Evolutionary conservation across 371 early-diverging fungal genomes (phyloP), one percentile per base, ranked within the genome.

Genomic region (Mucor mucedo): DNA sequence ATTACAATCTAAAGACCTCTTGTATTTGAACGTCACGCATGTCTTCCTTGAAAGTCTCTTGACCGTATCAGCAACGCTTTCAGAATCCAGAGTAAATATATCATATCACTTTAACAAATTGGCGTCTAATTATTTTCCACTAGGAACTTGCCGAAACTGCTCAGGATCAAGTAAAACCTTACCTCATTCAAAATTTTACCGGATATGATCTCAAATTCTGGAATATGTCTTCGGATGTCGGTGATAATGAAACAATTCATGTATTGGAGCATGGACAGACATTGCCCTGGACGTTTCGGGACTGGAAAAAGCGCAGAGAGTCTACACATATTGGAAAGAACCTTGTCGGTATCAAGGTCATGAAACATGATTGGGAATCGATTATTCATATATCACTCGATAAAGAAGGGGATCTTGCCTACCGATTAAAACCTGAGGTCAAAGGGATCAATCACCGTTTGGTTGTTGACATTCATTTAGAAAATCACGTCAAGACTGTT

Each of bases 221-320:
- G 94, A 86, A 88, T 29, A 93, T 91, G 65, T 73, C 71, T n/a
- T 73, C 66, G 38, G 69, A 77, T 57, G 83, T 70, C 11, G 55
- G 49, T 13, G 53, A 58, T 14, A 33, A 63, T 0, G 79, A 85
- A 32, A 78, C 82, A 0, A 48, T 88, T 9, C 73, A 79, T 9
- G 56, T 73, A 33, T 60, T 92, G 3, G 59, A 71, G 21, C 79
- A 90, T 58, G 84, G 87, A 13, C 72, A 82, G 32, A 87, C 87
- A 8, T 68, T 86, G 7, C 82, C 89, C 4, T 95, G 93, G 93
- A 84, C 86, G 1, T 95, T 95, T 50, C 87, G 92, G 16, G 91
- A 94, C 69, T 95, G 93, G 93, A 83, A 89, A 39, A 81, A 80
- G 13, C 84, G 89, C 63, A 81, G 93, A 55, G 91, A 91, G 68